A percentile compares a stretch with the other conserved stretches of the same genome.
Conservation (phyloP, 495 filamentous ascomycete species). For the Aspergillus funiculosus region DNA sequence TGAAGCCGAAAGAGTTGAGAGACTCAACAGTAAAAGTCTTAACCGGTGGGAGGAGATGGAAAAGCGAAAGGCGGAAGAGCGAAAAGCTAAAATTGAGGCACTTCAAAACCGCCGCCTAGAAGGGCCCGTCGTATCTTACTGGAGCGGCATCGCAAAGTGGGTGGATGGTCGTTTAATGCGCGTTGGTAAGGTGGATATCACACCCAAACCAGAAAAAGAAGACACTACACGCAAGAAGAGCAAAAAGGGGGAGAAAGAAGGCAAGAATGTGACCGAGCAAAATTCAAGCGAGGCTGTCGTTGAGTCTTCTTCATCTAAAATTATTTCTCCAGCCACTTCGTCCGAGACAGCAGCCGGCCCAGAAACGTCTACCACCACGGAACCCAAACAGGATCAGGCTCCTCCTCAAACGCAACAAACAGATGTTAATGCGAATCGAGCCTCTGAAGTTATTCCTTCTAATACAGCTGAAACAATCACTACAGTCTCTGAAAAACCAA, state of each 20-base stretch:
- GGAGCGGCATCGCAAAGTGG: slow-evolving; percentile 81
- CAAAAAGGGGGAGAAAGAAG: slow-evolving; percentile 35
- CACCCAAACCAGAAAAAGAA: slow-evolving; percentile 39
- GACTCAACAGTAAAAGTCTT: slow-evolving; percentile 80
- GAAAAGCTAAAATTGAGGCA: slow-evolving; percentile 72
- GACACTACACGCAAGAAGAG: slow-evolving; percentile 28
- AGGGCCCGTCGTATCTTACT: slow-evolving; percentile 86
- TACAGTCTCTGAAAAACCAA: neutral
- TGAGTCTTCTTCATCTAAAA: slow-evolving; percentile 12
- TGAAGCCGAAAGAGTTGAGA: slow-evolving; percentile 78
- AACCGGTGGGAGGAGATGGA: slow-evolving; percentile 93
- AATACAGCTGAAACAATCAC: slow-evolving; percentile 1
- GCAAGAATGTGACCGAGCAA: slow-evolving; percentile 23
- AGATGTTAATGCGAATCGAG: neutral
- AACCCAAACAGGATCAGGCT: slow-evolving; percentile 11
- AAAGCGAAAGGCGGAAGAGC: slow-evolving; percentile 75
- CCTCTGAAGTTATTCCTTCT: too few species aligned
- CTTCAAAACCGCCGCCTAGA: slow-evolving; percentile 78
- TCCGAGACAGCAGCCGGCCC: slow-evolving; percentile 2
- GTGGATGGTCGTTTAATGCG: slow-evolving; percentile 68
- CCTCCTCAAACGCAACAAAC: slow-evolving; percentile 2
- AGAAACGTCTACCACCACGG: slow-evolving; percentile 6
- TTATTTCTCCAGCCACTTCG: neutral
- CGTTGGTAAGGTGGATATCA: slow-evolving; percentile 63
- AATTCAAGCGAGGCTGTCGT: slow-evolving; percentile 19